Conservation (phyloP, 1,284 basidiomycete genomes). For the Heterobasidion annosum region DNA sequence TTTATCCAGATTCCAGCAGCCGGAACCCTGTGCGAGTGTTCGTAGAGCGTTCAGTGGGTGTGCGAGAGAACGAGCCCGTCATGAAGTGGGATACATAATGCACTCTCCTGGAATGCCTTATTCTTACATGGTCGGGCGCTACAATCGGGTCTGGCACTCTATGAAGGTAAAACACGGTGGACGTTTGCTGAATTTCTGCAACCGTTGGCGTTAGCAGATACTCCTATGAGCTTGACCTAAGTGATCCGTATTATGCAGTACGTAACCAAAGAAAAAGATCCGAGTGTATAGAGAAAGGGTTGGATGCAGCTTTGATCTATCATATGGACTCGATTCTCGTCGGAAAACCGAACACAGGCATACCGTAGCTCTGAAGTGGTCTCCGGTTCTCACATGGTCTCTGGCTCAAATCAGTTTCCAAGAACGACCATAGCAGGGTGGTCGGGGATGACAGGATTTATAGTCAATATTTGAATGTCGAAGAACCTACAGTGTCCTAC, state of each 20-base stretch:
- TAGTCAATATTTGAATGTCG: too few species aligned
- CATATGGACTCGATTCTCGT: too few species aligned
- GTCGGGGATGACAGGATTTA: too few species aligned
- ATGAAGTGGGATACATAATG: constrained; percentile 42
- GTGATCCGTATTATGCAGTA: neutral
- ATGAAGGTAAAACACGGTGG: too few species aligned
- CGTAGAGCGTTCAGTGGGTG: constrained; percentile 55
- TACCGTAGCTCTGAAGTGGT: too few species aligned
- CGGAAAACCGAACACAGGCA: too few species aligned
- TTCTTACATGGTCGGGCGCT: neutral
- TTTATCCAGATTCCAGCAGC: constrained; percentile 45
- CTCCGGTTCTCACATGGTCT: too few species aligned
- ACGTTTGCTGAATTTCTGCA: neutral
- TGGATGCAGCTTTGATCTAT: neutral
- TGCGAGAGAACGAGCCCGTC: constrained; percentile 62
- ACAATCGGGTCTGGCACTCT: too few species aligned
- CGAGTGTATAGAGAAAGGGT: neutral
- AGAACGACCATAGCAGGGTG: too few species aligned
- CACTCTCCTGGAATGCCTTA: neutral
- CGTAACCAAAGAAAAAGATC: neutral
- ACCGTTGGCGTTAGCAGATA: too few species aligned
- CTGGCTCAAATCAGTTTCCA: too few species aligned
- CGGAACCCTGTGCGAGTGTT: constrained; percentile 61
- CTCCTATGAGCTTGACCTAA: neutral
- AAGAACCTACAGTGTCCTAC: too few species aligned